Evolutionary conservation across 805 yeast genomes (phyloP), one percentile per base, ranked within the genome.

Genomic region (Kazachstania kunashirensis): DNA sequence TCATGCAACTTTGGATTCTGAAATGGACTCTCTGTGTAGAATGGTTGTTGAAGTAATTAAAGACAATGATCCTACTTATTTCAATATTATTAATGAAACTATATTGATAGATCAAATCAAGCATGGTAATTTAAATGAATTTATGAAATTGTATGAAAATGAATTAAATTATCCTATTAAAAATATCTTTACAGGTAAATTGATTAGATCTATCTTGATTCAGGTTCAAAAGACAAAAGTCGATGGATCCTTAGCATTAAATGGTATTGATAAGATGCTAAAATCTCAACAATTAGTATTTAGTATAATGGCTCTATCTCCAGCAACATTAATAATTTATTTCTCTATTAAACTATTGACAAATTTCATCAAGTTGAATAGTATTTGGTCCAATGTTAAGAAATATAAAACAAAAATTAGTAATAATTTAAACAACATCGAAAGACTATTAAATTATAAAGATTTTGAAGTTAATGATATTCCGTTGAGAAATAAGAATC

Each of bases 171-270:
- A 66, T 5, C 97, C 97, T 0, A 52, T 86, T 32, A 68, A 65
- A 38, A 76, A 79, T 25, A 40, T 86, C 2, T 39, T 63, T 2
- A 59, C 62, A 11, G 98, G 97, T 4, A 74, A 77, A 39, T 68
- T 89, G 45, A 59, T 86, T 7, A 69, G 95, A 37, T 77, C 88
- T 12, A 57, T 92, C 31, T 62, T 92, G 50, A 88, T 89, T 43
- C 97, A 92, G 58, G 67, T 92, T n/a, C 98, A 89, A 57, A 89
- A 92, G 61, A 80, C 95, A 10, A 89, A 89, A 59, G 96, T 92
- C 6, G 98, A 89, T 56, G 95, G 95, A 7, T 86, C 83, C 25
- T 65, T 86, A 5, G 97, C 96, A 0, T 72, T 89, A 42, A 75
- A 72, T 47, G 97, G 97, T 7, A 88, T 92, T 43, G 97, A 92